Base-by-base conservation (phyloP, 2,329 filamentous ascomycete species). In the Sarocladium strictum region DNA sequence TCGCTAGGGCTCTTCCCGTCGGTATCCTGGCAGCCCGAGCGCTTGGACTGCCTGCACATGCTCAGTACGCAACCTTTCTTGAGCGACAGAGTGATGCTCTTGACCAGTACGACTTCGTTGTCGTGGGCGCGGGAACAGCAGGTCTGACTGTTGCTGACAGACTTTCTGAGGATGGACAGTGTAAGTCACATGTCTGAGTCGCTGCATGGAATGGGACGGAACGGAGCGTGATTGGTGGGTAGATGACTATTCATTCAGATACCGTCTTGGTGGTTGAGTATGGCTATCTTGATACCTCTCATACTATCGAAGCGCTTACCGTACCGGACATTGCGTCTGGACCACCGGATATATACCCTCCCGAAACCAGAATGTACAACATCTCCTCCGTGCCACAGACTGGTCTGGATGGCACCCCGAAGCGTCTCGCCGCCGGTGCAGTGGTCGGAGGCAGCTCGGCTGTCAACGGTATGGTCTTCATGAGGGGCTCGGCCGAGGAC, bases 371-470 rank as follows among this genome's bases (percentile, higher is more conserved):
- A 57, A 57, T 58, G 62, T 65, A 60, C 56, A 63, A 63, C 57
- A 57, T 64, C 47, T 58, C 57, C 4, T 63, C 63, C 2, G 59
- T 61, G 3, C 61, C 63, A 3, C 62, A 63, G 33, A 15, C 51
- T 10, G 55, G 49, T 5, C 52, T 64, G 12, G 60, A 61, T 51
- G 59, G 60, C 50, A 58, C 61, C 7, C 17, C 57, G 2, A 54
- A 55, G 10, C 53, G 55, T 12, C 47, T 56, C 24, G 47, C 54
- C 23, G 53, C 58, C 10, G 65, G 64, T 1, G 33, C 54, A 17
- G 56, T 64, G 35, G 58, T 67, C 3, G 64, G 65, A 15, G 64
- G 65, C n/a, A 64, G 62, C 26, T 65, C 64, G 0, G 63, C 58
- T 10, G 57, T 63, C 35, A 65, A 65, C 37, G 65, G 63, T 9